phyloP scores from a whole-genome alignment of 345 rosid species.

The Gossypium thurberi region DNA sequence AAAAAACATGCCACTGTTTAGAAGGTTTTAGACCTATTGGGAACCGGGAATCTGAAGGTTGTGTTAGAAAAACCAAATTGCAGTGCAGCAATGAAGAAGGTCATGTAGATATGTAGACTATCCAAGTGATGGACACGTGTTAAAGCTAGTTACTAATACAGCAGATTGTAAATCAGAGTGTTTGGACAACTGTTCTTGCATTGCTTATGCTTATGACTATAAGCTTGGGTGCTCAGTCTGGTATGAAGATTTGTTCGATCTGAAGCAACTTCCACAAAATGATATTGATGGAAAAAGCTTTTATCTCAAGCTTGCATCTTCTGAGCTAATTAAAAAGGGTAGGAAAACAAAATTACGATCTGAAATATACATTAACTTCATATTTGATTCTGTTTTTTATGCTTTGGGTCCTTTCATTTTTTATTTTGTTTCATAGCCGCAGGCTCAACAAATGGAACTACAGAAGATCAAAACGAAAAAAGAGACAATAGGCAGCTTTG shows the following conservation, averaged over 20 bases:
- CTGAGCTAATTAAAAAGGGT: neutral
- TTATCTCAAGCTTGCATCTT: conserved; percentile 9
- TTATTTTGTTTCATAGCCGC: neutral
- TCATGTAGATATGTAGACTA: neutral
- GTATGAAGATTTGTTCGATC: neutral
- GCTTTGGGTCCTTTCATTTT: neutral
- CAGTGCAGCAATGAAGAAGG: neutral
- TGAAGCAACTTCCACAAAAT: neutral
- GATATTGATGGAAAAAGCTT: neutral
- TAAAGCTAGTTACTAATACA: neutral
- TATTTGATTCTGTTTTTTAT: neutral
- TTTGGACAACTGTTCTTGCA: conserved; percentile 30
- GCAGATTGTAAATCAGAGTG: conserved; percentile 18
- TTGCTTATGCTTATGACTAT: conserved; percentile 23
- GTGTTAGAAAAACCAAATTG: neutral
- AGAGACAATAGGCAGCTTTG: neutral
- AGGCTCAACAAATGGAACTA: neutral
- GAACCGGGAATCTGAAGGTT: neutral
- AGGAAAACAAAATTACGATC: neutral
- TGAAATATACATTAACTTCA: neutral
- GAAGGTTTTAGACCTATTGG: neutral
- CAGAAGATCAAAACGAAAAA: neutral
- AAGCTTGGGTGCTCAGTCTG: neutral
- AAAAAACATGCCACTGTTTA: neutral
- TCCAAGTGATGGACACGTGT: neutral